phyloP scores from a whole-genome alignment of 2,329 filamentous ascomycete species.

The Alternaria gaisen region DNA sequence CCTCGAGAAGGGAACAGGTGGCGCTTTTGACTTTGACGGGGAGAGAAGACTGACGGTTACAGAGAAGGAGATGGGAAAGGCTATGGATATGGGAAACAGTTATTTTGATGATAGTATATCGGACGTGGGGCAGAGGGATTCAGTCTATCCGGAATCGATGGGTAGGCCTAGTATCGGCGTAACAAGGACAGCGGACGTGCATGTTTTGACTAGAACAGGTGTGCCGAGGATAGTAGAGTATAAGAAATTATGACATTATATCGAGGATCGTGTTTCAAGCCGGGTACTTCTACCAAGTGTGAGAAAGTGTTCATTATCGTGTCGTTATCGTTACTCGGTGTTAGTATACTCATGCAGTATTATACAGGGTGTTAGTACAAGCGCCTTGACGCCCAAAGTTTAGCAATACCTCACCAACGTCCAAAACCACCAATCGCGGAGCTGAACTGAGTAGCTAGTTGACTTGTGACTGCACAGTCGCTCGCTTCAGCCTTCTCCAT shows the following conservation, averaged over 20 bases:
- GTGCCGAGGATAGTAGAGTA: conserved; percentile 11
- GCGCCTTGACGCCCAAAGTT: not conserved
- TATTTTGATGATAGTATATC: conserved; percentile 26
- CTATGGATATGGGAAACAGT: not conserved
- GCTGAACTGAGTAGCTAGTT: conserved; percentile 24
- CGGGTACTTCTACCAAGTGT: not conserved
- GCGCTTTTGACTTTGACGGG: conserved; percentile 5
- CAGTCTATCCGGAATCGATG: not conserved
- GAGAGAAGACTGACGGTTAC: conserved; percentile 12
- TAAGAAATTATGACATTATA: conserved; percentile 11
- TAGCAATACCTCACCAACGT: conserved; percentile 16
- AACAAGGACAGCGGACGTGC: conserved; percentile 9
- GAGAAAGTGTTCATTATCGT: not conserved
- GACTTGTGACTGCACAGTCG: conserved; percentile 36
- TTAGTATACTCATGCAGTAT: not conserved
- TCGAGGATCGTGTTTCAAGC: not conserved
- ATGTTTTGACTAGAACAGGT: not conserved
- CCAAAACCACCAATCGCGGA: conserved; percentile 20
- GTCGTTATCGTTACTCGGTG: not conserved
- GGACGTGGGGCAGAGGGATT: conserved; percentile 16
- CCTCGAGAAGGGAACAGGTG: not conserved
- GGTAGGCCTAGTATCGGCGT: conserved; percentile 7
- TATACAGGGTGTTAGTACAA: conserved; percentile 2
- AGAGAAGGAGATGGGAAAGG: conserved; percentile 12
- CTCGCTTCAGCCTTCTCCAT: conserved; percentile 48